Evolutionary conservation across 176 grass and related monocot genomes (phyloP).

Genomic region (Cenchrus americanus): DNA sequence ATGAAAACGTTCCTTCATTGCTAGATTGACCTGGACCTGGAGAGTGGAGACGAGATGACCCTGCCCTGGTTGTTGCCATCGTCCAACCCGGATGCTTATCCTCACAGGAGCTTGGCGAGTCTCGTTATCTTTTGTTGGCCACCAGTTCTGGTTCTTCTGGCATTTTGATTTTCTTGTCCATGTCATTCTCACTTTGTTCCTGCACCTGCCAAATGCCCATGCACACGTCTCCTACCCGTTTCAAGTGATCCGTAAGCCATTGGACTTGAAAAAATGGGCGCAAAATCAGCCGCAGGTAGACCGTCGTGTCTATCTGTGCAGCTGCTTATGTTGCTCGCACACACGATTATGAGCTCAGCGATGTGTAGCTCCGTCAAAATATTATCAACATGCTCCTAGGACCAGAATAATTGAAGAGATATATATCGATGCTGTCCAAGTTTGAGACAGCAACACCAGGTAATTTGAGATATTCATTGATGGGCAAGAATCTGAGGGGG

Average conservation of each 20-base stretch:
- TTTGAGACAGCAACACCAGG: background rate
- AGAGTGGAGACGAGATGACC: background rate
- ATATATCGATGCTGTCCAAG: background rate
- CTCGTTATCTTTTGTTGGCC: slow-evolving; percentile 24
- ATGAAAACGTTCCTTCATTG: background rate
- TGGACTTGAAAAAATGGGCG: background rate
- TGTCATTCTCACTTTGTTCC: slow-evolving; percentile 10
- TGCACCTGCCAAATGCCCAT: slow-evolving; percentile 13
- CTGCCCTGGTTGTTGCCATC: background rate
- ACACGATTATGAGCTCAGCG: background rate
- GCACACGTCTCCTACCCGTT: background rate
- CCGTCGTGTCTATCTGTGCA: background rate
- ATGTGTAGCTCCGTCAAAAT: background rate
- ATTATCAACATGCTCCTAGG: background rate
- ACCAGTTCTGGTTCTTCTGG: background rate
- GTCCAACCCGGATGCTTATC: slow-evolving; percentile 38
- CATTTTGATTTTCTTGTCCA: slow-evolving; percentile 2
- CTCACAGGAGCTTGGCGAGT: slow-evolving; percentile 9
- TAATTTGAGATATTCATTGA: background rate
- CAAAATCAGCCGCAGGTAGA: background rate
- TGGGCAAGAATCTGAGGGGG: background rate
- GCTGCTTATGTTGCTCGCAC: background rate
- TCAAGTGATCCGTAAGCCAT: background rate
- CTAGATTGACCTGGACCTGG: background rate
- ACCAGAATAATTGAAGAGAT: background rate